phyloP scores from a whole-genome alignment of 306 rosid genomes.

The Potentilla sterilis region DNA sequence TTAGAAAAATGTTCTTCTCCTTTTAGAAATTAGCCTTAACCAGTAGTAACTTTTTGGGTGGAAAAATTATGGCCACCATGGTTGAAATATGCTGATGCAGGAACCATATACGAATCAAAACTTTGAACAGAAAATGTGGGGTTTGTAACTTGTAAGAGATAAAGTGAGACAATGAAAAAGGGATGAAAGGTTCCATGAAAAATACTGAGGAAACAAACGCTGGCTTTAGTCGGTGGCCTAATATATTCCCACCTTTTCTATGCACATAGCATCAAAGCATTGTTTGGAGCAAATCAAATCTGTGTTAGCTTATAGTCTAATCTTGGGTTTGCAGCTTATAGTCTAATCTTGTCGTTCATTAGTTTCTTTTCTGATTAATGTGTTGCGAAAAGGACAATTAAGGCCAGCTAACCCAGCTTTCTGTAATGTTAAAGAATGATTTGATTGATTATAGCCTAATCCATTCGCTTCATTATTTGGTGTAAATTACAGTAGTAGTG shows the following conservation, averaged over 20 bases:
- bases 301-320: not conserved
- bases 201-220: not conserved
- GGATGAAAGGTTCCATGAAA: not conserved
- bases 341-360: not conserved
- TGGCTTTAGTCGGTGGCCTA: not conserved
- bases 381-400: not conserved
- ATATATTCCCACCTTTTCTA: not conserved
- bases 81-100: not conserved
- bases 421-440: not conserved
- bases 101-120: not conserved
- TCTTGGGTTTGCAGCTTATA: not conserved
- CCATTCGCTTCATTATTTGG: not conserved
- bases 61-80: not conserved
- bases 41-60: not conserved
- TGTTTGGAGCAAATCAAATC: not conserved
- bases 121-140: not conserved
- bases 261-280: not conserved
- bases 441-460: not conserved
- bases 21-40: too few species aligned
- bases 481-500: not conserved
- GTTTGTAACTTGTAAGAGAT: not conserved
- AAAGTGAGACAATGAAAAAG: not conserved
- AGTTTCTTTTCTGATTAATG: not conserved
- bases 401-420: not conserved
- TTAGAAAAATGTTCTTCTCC: too few species aligned